These are phyloP conservation scores for Phytophthora citricola DNA, from an alignment of 352 stramenopile genomes.

Conservation along the genomic window DNA sequence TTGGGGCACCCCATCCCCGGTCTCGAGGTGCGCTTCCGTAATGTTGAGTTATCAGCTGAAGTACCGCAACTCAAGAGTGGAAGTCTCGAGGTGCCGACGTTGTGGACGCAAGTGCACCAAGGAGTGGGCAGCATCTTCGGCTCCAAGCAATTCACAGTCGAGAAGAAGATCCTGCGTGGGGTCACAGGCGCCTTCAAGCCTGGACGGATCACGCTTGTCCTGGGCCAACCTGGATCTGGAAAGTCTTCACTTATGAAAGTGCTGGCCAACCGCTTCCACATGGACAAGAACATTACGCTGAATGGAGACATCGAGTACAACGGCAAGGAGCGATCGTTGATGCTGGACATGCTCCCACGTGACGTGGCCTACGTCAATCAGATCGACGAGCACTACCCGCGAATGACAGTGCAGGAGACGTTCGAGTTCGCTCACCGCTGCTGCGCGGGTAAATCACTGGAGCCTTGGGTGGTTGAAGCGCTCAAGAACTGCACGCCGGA, in stretches of 20 bases:
- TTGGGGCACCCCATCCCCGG: constrained; percentile 52
- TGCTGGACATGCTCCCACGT: constrained; percentile 41
- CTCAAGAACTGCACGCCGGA: constrained; percentile 30
- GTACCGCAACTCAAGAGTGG: constrained; percentile 35
- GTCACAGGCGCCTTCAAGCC: constrained; percentile 52
- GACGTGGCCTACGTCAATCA: constrained; percentile 57
- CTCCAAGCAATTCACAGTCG: constrained; percentile 31
- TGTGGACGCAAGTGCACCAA: constrained; percentile 46
- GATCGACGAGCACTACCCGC: constrained; percentile 12
- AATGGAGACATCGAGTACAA: constrained; percentile 57
- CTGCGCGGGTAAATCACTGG: constrained; percentile 38
- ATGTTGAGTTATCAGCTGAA: constrained; percentile 51
- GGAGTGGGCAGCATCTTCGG: constrained; percentile 14
- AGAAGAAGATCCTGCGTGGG: constrained; percentile 57
- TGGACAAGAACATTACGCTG: constrained; percentile 47
- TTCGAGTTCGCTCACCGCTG: constrained; percentile 57
- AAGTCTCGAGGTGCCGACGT: constrained; percentile 46
- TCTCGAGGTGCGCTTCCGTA: constrained; percentile 63
- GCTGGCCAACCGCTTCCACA: constrained; percentile 58
- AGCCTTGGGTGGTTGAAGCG: constrained; percentile 33
- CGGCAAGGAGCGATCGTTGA: constrained; percentile 35
- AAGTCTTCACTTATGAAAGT: constrained; percentile 49
- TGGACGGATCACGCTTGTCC: constrained; percentile 62
- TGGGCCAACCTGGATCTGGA: constrained; percentile 34
- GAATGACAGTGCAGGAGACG: constrained; percentile 57